Evolutionary conservation across 176 grass and related monocot species (phyloP), one percentile per base, ranked within the genome.

Genomic region (Zizania latifolia): DNA sequence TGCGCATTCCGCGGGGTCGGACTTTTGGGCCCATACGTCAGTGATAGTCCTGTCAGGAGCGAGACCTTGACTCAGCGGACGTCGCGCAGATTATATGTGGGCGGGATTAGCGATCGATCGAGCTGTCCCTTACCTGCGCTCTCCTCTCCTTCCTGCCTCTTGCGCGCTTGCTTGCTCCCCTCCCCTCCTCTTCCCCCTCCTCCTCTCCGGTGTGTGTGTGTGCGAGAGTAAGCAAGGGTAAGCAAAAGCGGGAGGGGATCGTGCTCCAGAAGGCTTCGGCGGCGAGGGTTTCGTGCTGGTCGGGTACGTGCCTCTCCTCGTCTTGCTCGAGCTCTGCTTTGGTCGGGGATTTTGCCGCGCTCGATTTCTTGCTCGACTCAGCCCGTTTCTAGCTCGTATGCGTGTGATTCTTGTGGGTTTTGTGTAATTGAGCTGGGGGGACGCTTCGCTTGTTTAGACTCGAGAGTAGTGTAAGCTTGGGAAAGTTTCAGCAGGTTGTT

Each of bases 71-170:
- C 54, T 4, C 33, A n/a, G 54, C 34, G 16, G 63, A 69, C 76
- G 62, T 75, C 62, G 62, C 57, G 29, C 80, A 80, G 81, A 79
- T 75, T 80, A 75, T 80, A 75, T 84, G 81, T 80, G 76, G 81
- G 76, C 75, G 81, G 75, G 75, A 63, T 75, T 88, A 75, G 76
- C 81, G 70, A 84, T 67, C 74, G 74, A 83, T 78, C 85, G 74
- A 87, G 85, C 80, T 87, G 85, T 87, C 74, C 80, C 74, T 51
- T 78, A 72, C 74, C 85, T 83, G 79, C 78, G 74, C 37, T 56
- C 9, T 39, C 6, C n/a, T 51, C 61, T 30, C n/a, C 76, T 27
- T 3, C 75, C n/a, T 43, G 2, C 35, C 65, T 40, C n/a, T 74
- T 44, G 72, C 73, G 66, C 67, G 59, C 68, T 82, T 68, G 85